Evolutionary conservation across 106 monocot genomes (phyloP).

Genomic region (Dioscorea zingiberensis): DNA sequence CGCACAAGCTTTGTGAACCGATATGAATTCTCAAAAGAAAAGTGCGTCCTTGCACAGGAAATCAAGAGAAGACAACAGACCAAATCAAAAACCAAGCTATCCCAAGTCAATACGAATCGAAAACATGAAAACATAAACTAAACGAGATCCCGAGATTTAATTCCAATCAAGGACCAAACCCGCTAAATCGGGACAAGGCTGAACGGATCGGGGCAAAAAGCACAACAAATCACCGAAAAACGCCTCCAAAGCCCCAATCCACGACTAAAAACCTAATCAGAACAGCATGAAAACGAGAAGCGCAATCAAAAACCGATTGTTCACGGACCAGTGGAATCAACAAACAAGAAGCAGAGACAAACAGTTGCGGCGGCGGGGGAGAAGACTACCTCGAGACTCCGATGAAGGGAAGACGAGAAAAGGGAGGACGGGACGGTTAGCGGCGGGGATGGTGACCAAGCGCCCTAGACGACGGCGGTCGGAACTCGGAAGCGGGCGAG

Average conservation of each 20-base stretch:
- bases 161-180: constrained; percentile 13
- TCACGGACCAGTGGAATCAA: not conserved
- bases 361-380: not conserved
- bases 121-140: constrained; percentile 2
- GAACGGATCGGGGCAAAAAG: constrained; percentile 27
- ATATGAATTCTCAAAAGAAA: not conserved
- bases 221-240: constrained; percentile 7
- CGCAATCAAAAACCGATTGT: constrained; percentile 6
- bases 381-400: constrained; percentile 12
- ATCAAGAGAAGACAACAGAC: not conserved
- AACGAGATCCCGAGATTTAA: not conserved
- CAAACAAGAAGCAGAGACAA: not conserved
- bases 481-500: not conserved
- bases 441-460: constrained; percentile 14
- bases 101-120: constrained; percentile 22
- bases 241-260: not conserved
- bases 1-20: not conserved
- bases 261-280: not conserved
- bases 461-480: constrained; percentile 11
- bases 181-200: constrained; percentile 19
- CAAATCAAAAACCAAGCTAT: constrained; percentile 3
- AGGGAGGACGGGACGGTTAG: not conserved
- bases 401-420: not conserved
- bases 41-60: not conserved
- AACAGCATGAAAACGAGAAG: constrained; percentile 6